Base-by-base conservation (phyloP, 257 asterid species). In the Solanum virginianum region DNA sequence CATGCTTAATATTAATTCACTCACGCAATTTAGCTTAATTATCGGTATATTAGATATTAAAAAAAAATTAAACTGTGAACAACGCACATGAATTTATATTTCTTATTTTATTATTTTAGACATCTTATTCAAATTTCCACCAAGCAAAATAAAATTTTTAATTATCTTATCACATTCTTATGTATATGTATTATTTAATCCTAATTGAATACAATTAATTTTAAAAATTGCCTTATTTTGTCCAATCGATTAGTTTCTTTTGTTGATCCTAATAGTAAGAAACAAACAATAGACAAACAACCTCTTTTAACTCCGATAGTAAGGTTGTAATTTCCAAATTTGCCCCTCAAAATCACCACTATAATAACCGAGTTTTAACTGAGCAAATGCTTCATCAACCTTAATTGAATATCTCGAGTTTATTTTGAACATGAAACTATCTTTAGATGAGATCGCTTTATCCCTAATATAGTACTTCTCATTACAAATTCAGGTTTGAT, bases 1-100 rank as follows among this genome's bases (percentile, higher is more conserved):
- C 84, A 89, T 88, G 88, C 86, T 32, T 66, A 32, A 66, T 66
- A 8, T 32, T 66, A 66, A 66, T 66, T 32, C 47, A 32, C 47
- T 66, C 75, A 66, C 75, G 47, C 43, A 66, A 66, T 36, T 66
- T 66, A 15, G 75, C 47, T 66, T 66, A 66, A 66, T 66, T 32
- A 66, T 66, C 13, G 13, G 75, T 66, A 6, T 14, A 15, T 66
- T 29, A 11, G 13, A 66, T 7, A 36, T 36, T 24, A 29, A 29
- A 29, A 36, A 36, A 32, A 65, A 14, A 39, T 22, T 32, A 68
- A 16, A 17, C 8, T 16, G 75, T 66, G 22, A 14, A 6, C 43
- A 65, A 13, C 43, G 29, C 74, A 3, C 39, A 66, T 66, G n/a
- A 24, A 66, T 66, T 16, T 14, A 68, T 9, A 36, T 68, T 32